Percentiles rank a stretch among this genome's conserved stretches.
These are phyloP conservation scores for Meripilus lineatus DNA, from an alignment of 1,284 basidiomycete genomes.

Conservation along the genomic window DNA sequence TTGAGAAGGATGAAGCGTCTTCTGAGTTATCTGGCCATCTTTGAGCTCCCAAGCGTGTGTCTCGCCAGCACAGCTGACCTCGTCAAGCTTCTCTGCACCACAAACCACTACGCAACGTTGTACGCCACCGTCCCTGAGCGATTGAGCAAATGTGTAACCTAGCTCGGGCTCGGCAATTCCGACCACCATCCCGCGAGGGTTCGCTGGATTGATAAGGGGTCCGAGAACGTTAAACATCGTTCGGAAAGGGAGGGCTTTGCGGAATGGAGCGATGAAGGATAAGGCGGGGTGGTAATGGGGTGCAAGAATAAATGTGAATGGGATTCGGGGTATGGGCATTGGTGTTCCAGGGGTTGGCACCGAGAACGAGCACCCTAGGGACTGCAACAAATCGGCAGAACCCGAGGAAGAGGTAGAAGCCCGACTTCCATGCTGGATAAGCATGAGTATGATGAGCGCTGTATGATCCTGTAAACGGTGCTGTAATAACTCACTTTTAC, in stretches of 20 bases:
- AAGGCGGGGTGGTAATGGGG: conserved; percentile 92
- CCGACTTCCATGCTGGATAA: conserved; percentile 79
- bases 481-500: conserved; percentile 68
- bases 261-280: conserved; percentile 80
- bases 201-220: conserved; percentile 90
- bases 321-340: conserved; percentile 52
- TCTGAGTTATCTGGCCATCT: conserved; percentile 49
- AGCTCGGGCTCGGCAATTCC: conserved; percentile 86
- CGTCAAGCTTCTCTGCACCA: conserved; percentile 89
- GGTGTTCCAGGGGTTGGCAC: conserved; percentile 56
- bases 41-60: conserved; percentile 72
- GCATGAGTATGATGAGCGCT: conserved; percentile 6
- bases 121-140: conserved; percentile 66
- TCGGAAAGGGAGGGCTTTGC: conserved; percentile 87
- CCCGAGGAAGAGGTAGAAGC: conserved; percentile 95
- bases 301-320: conserved; percentile 92
- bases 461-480: conserved; percentile 4
- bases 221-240: conserved; percentile 98
- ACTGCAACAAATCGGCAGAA: conserved; percentile 88
- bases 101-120: conserved; percentile 90
- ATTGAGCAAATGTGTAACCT: conserved; percentile 82
- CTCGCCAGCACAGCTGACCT: conserved; percentile 91
- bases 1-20: conserved; percentile 47
- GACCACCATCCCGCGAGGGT: conserved; percentile 82
- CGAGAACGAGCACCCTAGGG: conserved; percentile 79